Evolutionary conservation across 345 rosid species (phyloP).

Genomic region (Linum trigynum): DNA sequence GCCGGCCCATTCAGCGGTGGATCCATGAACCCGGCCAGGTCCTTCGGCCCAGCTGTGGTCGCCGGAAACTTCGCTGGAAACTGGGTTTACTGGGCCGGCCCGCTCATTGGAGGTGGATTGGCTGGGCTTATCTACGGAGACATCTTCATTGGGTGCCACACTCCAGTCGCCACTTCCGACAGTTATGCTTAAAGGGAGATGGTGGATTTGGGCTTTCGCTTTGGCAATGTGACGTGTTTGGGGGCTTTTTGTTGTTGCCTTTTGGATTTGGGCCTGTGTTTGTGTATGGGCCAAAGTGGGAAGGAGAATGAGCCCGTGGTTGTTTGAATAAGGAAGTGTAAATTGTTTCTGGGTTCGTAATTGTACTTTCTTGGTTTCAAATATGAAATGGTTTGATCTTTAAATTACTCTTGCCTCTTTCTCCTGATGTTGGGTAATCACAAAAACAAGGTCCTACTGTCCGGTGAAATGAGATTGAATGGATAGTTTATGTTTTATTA

Average conservation of each 20-base stretch:
- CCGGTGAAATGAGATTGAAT: too few relatives aligned
- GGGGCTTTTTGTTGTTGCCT: neutral
- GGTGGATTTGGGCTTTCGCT: conserved; percentile 4
- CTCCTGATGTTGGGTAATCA: too few relatives aligned
- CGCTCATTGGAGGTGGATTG: conserved; percentile 70
- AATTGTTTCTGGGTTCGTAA: neutral
- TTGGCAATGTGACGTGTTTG: conserved; percentile 6
- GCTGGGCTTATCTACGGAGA: conserved; percentile 80
- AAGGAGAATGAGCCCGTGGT: too few relatives aligned
- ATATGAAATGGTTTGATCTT: too few relatives aligned
- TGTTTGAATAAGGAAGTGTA: neutral
- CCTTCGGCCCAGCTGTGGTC: conserved; percentile 83
- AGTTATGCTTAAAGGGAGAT: conserved; percentile 22
- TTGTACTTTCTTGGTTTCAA: too few relatives aligned
- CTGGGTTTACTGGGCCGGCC: conserved; percentile 86
- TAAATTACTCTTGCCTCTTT: too few relatives aligned
- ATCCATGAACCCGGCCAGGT: conserved; percentile 93
- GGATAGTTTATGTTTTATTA: too few relatives aligned
- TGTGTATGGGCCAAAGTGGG: too few relatives aligned
- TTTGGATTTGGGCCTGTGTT: neutral
- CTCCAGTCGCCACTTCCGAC: conserved; percentile 28
- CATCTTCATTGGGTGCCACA: conserved; percentile 54
- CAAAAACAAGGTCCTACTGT: too few relatives aligned
- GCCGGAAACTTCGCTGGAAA: conserved; percentile 53
- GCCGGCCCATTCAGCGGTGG: conserved; percentile 94